phyloP scores from a whole-genome alignment of 495 filamentous ascomycete species.

The Podospora tetraspora region DNA sequence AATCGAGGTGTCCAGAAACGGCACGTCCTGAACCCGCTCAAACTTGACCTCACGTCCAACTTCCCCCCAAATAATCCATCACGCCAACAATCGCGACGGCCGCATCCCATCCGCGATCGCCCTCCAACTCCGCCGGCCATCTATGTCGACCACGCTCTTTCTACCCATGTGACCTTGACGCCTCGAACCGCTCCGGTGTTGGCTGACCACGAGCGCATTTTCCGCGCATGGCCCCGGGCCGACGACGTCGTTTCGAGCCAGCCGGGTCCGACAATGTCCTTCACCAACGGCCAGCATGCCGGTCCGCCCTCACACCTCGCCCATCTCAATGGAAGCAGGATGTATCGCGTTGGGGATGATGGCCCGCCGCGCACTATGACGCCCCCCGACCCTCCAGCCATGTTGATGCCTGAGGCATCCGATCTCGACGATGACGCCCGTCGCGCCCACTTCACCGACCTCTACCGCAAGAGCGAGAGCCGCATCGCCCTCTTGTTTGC shows the following conservation, averaged over 20 bases:
- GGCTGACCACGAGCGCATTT: constrained; percentile 42
- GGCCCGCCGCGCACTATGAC: constrained; percentile 32
- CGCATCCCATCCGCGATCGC: constrained; percentile 33
- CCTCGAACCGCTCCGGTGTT: constrained; percentile 34
- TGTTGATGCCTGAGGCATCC: constrained; percentile 50
- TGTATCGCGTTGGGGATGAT: constrained; percentile 34
- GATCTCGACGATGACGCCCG: constrained; percentile 43
- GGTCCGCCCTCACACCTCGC: constrained; percentile 39
- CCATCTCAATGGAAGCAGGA: constrained; percentile 33
- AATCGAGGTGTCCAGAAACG: constrained; percentile 27
- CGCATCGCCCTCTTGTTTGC: constrained; percentile 62
- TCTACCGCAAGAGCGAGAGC: constrained; percentile 38
- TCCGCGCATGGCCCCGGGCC: constrained; percentile 45
- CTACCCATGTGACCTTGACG: constrained; percentile 36
- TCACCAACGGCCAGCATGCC: constrained; percentile 45
- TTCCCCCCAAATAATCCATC: constrained; percentile 37
- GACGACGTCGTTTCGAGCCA: constrained; percentile 30
- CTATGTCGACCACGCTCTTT: constrained; percentile 41
- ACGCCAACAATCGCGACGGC: constrained; percentile 37
- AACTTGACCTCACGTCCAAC: constrained; percentile 43
- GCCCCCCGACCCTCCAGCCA: constrained; percentile 31
- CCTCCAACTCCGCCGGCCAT: constrained; percentile 29
- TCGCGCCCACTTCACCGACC: constrained; percentile 40
- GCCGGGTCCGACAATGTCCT: constrained; percentile 42
- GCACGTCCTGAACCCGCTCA: constrained; percentile 31